A percentile compares a stretch with the other conserved stretches of the same genome.
These are phyloP conservation scores for Scutellaria barbata DNA, from an alignment of 257 asterid species.

Conservation along the genomic window DNA sequence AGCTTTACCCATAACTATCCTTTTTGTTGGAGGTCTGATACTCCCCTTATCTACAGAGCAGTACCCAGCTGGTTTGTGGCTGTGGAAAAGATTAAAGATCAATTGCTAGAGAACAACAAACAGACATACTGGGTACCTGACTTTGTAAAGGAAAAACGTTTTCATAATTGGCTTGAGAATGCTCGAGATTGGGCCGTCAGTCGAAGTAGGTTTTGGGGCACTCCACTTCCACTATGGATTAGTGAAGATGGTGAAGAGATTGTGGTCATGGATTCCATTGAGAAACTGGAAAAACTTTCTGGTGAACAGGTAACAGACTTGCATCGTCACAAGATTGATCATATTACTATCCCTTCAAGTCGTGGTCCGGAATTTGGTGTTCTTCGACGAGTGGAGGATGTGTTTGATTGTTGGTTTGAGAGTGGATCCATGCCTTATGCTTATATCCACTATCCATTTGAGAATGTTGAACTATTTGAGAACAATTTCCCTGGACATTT, in stretches of 20 bases:
- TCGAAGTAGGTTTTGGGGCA: conserved; percentile 99
- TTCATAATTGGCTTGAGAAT: conserved; percentile 98
- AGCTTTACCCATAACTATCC: conserved; percentile 82
- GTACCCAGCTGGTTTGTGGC: conserved; percentile 99
- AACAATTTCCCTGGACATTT: conserved; percentile 97
- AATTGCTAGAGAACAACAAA: conserved; percentile 84
- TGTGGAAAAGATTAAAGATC: conserved; percentile 93
- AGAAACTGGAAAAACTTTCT: conserved; percentile 80
- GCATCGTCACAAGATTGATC: conserved; percentile 96
- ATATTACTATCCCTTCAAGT: conserved; percentile 83
- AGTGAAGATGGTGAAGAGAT: conserved; percentile 91
- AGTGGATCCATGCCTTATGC: conserved; percentile 99
- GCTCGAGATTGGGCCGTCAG: conserved; percentile 99
- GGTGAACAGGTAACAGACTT: conserved; percentile 87
- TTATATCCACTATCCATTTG: conserved; percentile 95
- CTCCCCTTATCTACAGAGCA: conserved; percentile 96
- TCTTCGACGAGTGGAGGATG: conserved; percentile 95
- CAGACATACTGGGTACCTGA: conserved; percentile 97
- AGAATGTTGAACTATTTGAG: conserved; percentile 84
- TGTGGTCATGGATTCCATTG: conserved; percentile 85
- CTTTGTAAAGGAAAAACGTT: conserved; percentile 97
- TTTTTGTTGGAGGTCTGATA: conserved; percentile 96
- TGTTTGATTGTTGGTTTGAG: conserved; percentile 99
- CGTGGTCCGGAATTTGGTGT: conserved; percentile 86
- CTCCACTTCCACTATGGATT: conserved; percentile 95